phyloP scores from a whole-genome alignment of 306 rosid species.

The Carpinus viminea region DNA sequence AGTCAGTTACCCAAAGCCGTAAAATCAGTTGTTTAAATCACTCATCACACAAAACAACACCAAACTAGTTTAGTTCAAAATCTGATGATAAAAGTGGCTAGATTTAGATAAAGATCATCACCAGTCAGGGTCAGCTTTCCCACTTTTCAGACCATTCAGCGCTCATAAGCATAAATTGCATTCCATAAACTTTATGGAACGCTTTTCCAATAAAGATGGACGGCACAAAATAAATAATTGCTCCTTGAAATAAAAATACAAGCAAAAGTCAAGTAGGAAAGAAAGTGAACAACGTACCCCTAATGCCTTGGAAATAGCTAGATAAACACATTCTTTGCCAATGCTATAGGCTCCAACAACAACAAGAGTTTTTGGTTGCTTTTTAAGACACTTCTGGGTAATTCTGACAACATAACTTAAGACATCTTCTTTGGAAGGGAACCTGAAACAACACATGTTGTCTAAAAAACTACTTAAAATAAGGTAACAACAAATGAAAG shows the following conservation, averaged over 20 bases:
- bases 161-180: not conserved
- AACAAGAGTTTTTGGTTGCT: slow-evolving; percentile 46
- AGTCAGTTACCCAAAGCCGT: not conserved
- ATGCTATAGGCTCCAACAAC: slow-evolving; percentile 64
- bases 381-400: slow-evolving; percentile 48
- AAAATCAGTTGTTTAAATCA: not conserved
- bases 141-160: not conserved
- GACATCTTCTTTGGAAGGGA: slow-evolving; percentile 53
- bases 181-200: not conserved
- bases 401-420: slow-evolving; percentile 50
- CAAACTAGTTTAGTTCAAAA: not conserved
- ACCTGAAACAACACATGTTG: slow-evolving; percentile 40
- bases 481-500: slow-evolving; percentile 12
- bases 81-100: not conserved
- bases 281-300: slow-evolving; percentile 33
- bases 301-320: slow-evolving; percentile 47
- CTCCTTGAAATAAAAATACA: not conserved
- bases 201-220: not conserved
- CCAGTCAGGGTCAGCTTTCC: not conserved
- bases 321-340: slow-evolving; percentile 65
- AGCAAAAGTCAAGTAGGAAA: not conserved
- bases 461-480: slow-evolving; percentile 13
- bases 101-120: not conserved
- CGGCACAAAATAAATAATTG: slow-evolving; percentile 6
- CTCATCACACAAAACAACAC: not conserved